Evolutionary conservation across 768 basidiomycete genomes (phyloP).

Genomic region (Phlegmacium glaucopus): DNA sequence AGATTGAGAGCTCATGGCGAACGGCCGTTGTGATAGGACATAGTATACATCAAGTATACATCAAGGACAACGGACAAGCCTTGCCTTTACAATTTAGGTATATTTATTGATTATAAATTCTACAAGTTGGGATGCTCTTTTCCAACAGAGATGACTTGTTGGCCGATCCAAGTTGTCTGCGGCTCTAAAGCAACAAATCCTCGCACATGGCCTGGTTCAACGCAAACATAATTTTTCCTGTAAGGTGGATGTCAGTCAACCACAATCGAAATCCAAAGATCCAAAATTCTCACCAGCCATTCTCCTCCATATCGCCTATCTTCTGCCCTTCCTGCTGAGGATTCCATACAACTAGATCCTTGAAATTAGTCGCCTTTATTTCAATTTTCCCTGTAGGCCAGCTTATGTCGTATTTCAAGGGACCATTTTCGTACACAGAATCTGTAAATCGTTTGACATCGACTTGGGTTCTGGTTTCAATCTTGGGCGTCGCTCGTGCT

Average conservation of each 20-base stretch:
- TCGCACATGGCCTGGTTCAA: slow-evolving; percentile 85
- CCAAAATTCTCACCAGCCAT: slow-evolving; percentile 70
- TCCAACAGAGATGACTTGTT: slow-evolving; percentile 61
- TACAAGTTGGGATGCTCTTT: slow-evolving; percentile 19
- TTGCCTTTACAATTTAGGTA: not conserved
- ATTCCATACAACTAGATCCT: slow-evolving; percentile 95
- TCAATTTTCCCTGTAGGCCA: slow-evolving; percentile 59
- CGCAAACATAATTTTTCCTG: slow-evolving; percentile 84
- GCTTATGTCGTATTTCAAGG: slow-evolving; percentile 49
- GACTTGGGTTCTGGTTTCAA: slow-evolving; percentile 59
- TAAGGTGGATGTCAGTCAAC: slow-evolving; percentile 1
- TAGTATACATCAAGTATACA: no score
- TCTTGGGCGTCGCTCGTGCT: slow-evolving; percentile 44
- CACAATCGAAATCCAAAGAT: not conserved
- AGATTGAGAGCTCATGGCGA: slow-evolving; percentile 5
- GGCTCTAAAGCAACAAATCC: slow-evolving; percentile 64
- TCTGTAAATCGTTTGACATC: slow-evolving; percentile 70
- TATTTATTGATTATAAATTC: not conserved
- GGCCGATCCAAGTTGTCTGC: slow-evolving; percentile 73
- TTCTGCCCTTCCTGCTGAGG: slow-evolving; percentile 71
- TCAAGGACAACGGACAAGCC: no score
- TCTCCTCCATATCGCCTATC: slow-evolving; percentile 87
- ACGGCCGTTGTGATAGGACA: no score
- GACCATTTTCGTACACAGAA: slow-evolving; percentile 69
- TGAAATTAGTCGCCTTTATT: slow-evolving; percentile 52